These are phyloP conservation scores for Vaccinium vitisidaea DNA, from an alignment of 148 eudicot genomes.

Conservation along the genomic window DNA sequence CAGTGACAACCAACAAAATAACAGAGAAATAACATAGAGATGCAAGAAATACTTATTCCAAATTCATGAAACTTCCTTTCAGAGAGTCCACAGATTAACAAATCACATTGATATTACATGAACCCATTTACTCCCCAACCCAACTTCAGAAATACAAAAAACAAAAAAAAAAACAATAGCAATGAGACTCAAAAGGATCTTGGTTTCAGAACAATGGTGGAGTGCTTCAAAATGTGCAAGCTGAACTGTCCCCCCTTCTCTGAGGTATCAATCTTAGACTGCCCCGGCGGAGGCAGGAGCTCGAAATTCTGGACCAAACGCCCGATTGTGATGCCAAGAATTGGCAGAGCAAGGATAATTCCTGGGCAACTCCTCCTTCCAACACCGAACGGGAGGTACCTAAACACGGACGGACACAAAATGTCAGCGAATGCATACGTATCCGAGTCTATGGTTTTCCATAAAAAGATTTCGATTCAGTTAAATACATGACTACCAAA, in stretches of 20 bases:
- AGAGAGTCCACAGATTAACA: background rate
- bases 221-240: conserved; percentile 55
- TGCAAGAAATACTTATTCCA: background rate
- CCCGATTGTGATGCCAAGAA: conserved; percentile 67
- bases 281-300: conserved; percentile 70
- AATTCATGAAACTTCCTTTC: conserved; percentile 1
- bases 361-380: conserved; percentile 89
- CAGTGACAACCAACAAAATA: background rate
- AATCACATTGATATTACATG: background rate
- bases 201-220: conserved; percentile 62
- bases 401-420: background rate
- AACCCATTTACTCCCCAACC: background rate
- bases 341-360: conserved; percentile 69
- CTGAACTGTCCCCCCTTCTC: conserved; percentile 83
- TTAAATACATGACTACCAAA: background rate
- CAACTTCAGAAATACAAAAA: background rate
- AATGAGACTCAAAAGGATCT: conserved; percentile 23
- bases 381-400: conserved; percentile 62
- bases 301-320: conserved; percentile 79
- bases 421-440: background rate
- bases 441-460: background rate
- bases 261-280: conserved; percentile 56
- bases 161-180: background rate
- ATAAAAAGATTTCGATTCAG: too few species aligned
- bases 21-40: background rate